A percentile compares a stretch with the other conserved stretches of the same genome.
Conservation (phyloP, 345 rosid genomes). For the Melaleuca alternifolia region DNA sequence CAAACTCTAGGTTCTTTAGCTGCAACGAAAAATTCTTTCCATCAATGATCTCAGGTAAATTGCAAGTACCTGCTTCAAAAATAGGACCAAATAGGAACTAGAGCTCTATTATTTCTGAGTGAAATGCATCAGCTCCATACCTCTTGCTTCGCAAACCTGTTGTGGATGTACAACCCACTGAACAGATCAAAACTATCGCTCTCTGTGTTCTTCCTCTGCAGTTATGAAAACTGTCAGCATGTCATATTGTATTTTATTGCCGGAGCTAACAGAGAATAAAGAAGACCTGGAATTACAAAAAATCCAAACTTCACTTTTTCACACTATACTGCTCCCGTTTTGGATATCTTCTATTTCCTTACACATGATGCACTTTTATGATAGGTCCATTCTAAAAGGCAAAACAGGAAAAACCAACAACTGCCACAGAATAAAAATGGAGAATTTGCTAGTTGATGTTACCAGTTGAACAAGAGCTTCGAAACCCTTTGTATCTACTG, state of each 20-base stretch:
- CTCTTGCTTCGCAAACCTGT: slow-evolving; percentile 44
- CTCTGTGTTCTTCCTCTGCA: slow-evolving; percentile 28
- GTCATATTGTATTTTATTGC: neutral
- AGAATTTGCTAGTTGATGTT: neutral
- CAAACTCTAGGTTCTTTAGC: slow-evolving; percentile 31
- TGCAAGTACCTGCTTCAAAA: neutral
- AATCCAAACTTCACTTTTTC: neutral
- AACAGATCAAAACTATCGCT: slow-evolving; percentile 36
- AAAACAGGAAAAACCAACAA: neutral
- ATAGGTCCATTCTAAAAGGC: neutral
- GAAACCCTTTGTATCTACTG: slow-evolving; percentile 31
- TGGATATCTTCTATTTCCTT: neutral
- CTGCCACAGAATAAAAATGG: neutral
- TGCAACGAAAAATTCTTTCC: slow-evolving; percentile 8
- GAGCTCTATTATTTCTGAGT: neutral
- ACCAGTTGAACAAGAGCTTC: slow-evolving; percentile 30
- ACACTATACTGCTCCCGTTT: neutral
- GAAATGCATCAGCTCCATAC: slow-evolving; percentile 10
- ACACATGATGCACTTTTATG: neutral
- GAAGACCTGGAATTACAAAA: neutral
- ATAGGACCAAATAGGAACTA: neutral
- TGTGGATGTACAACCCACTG: slow-evolving; percentile 32
- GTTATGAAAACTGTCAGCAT: neutral
- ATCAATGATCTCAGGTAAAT: neutral
- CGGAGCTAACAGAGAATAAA: neutral